Percentiles rank a stretch among this genome's conserved stretches.
Conservation (phyloP, 176 grass and related monocot genomes). For the Carex cristatella region DNA sequence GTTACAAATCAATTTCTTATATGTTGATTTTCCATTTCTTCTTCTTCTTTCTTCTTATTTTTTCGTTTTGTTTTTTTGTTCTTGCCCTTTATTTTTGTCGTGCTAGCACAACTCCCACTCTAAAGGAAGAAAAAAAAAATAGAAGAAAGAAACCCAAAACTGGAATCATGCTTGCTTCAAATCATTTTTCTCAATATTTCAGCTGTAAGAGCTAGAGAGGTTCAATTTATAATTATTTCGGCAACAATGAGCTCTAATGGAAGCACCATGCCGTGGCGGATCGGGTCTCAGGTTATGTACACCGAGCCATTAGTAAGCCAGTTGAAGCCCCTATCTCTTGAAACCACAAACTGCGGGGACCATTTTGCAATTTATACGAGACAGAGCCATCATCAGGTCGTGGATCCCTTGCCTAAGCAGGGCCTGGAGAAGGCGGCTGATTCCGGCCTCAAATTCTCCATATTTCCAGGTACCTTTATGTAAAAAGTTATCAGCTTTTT, state of each 20-base stretch:
- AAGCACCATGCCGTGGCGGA: slow-evolving; percentile 55
- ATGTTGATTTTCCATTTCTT: neutral
- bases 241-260: slow-evolving; percentile 22
- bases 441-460: slow-evolving; percentile 51
- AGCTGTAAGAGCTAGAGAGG: slow-evolving; percentile 8
- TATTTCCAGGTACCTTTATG: slow-evolving; percentile 52
- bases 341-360: slow-evolving; percentile 30
- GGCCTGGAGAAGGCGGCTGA: slow-evolving; percentile 27
- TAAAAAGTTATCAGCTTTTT: slow-evolving; percentile 10
- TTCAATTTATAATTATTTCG: neutral
- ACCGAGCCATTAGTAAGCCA: slow-evolving; percentile 37
- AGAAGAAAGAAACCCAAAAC: neutral
- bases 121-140: neutral
- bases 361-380: slow-evolving; percentile 44
- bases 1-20: neutral
- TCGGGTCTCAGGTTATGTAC: slow-evolving; percentile 50
- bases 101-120: neutral
- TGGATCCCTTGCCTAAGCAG: slow-evolving; percentile 29
- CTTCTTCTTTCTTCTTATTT: neutral
- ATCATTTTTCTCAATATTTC: neutral
- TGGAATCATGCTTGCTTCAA: neutral
- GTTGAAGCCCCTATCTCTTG: slow-evolving; percentile 33
- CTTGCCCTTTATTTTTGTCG: neutral
- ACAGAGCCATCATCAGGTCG: slow-evolving; percentile 27
- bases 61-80: neutral